Evolutionary conservation across 768 basidiomycete species (phyloP).

Genomic region (Mycena rebaudengoi): DNA sequence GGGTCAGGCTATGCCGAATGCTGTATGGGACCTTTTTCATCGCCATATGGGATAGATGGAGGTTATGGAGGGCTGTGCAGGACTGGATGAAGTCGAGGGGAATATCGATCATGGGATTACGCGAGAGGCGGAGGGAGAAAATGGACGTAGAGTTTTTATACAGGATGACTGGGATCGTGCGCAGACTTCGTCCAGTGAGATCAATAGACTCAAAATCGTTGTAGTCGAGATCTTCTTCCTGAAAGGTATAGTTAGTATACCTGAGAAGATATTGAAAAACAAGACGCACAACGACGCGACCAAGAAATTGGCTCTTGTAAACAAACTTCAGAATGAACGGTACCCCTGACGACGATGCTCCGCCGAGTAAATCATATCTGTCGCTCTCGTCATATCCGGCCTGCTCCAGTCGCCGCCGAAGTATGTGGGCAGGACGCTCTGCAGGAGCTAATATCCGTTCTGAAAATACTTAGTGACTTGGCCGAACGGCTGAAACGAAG

Average conservation of each 20-base stretch:
- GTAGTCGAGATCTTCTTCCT: conserved; percentile 79
- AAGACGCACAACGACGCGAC: conserved; percentile 57
- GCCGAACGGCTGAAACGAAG: not conserved
- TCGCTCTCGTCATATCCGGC: conserved; percentile 92
- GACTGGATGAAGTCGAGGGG: conserved; percentile 95
- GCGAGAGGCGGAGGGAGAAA: conserved; percentile 84
- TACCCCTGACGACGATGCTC: conserved; percentile 62
- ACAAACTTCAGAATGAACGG: conserved; percentile 89
- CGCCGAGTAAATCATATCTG: conserved; percentile 76
- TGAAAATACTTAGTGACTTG: conserved; percentile 38
- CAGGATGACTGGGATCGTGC: conserved; percentile 87
- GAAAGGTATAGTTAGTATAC: not conserved
- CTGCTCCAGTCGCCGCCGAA: conserved; percentile 81
- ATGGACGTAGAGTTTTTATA: conserved; percentile 87
- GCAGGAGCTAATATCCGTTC: conserved; percentile 83
- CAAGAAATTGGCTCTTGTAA: conserved; percentile 80
- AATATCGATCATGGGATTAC: conserved; percentile 95
- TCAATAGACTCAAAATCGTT: conserved; percentile 82
- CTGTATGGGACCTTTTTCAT: conserved; percentile 92
- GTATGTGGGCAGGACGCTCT: conserved; percentile 86
- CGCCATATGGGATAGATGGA: conserved; percentile 89
- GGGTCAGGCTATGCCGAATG: conserved; percentile 73
- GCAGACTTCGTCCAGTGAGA: conserved; percentile 79
- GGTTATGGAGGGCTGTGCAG: conserved; percentile 81
- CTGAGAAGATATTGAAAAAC: not conserved